Conservation (phyloP, 257 asterid genomes). For the Orobanche coerulescens region DNA sequence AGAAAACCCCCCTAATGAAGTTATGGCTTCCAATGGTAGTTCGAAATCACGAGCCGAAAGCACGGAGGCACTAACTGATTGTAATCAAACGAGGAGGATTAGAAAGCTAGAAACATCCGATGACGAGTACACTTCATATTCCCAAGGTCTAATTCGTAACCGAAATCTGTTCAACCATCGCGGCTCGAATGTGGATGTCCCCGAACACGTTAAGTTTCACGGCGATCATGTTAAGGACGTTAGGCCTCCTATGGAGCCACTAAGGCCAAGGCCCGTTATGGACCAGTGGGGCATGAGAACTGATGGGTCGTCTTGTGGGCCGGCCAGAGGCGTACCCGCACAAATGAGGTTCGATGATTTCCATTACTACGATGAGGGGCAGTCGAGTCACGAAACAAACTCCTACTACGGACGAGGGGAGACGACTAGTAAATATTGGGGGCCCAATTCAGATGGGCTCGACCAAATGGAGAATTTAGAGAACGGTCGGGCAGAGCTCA, state of each 20-base stretch:
- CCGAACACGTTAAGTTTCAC: conserved; percentile 29
- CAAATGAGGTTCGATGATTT: conserved; percentile 36
- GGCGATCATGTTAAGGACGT: conserved; percentile 27
- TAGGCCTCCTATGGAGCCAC: conserved; percentile 36
- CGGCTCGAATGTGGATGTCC: conserved; percentile 31
- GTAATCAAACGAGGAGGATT: conserved; percentile 30
- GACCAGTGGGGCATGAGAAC: conserved; percentile 33
- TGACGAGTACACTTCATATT: conserved; percentile 30
- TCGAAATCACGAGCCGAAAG: conserved; percentile 31
- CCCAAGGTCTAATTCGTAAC: conserved; percentile 23
- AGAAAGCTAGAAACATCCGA: conserved; percentile 29
- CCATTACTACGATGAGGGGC: conserved; percentile 48
- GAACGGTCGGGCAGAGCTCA: conserved; percentile 66
- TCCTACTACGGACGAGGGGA: conserved; percentile 44
- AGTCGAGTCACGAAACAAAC: conserved; percentile 40
- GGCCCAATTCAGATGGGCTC: conserved; percentile 38
- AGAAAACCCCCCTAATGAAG: conserved; percentile 28
- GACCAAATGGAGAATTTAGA: conserved; percentile 54
- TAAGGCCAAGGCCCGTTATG: conserved; percentile 37
- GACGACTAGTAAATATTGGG: conserved; percentile 26
- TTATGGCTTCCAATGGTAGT: conserved; percentile 28
- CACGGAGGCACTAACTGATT: conserved; percentile 30
- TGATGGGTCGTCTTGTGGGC: conserved; percentile 23
- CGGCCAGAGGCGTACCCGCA: conserved; percentile 26
- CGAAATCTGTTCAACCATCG: conserved; percentile 27